phyloP scores from a whole-genome alignment of 768 basidiomycete species.

The Xerocomellus dryophilus region DNA sequence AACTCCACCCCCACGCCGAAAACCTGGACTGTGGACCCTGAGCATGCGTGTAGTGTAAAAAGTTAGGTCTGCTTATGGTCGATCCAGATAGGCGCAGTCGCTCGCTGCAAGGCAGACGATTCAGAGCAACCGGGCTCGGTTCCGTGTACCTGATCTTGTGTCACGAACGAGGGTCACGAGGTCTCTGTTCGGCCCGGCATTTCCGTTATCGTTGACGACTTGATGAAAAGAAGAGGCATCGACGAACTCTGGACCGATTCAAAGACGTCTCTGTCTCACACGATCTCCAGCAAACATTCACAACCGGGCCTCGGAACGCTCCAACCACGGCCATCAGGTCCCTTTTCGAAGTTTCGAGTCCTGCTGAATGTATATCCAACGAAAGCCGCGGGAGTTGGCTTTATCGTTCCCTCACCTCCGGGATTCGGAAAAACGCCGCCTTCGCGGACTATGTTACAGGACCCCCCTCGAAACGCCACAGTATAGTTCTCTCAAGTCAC shows the following conservation, averaged over 20 bases:
- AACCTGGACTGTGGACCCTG: too few relatives aligned
- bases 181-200: neutral
- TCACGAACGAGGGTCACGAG: neutral
- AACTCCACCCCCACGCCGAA: too few relatives aligned
- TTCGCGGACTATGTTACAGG: constrained; percentile 4
- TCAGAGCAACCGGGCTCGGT: too few relatives aligned
- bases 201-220: neutral
- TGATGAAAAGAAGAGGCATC: too few relatives aligned
- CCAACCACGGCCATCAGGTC: too few relatives aligned
- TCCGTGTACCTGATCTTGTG: neutral
- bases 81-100: neutral
- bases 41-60: too few relatives aligned
- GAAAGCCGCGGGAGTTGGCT: neutral
- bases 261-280: neutral
- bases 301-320: neutral
- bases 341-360: too few relatives aligned
- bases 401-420: neutral
- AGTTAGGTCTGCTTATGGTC: neutral
- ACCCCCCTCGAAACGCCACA: constrained; percentile 1
- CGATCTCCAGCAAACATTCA: too few relatives aligned
- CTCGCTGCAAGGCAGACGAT: neutral
- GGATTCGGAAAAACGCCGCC: constrained; percentile 3
- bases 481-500: neutral
- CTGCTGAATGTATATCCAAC: too few relatives aligned
- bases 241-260: too few relatives aligned